Base-by-base conservation (phyloP, 108 stramenopile species). In the Poteriospumella lacustris region DNA sequence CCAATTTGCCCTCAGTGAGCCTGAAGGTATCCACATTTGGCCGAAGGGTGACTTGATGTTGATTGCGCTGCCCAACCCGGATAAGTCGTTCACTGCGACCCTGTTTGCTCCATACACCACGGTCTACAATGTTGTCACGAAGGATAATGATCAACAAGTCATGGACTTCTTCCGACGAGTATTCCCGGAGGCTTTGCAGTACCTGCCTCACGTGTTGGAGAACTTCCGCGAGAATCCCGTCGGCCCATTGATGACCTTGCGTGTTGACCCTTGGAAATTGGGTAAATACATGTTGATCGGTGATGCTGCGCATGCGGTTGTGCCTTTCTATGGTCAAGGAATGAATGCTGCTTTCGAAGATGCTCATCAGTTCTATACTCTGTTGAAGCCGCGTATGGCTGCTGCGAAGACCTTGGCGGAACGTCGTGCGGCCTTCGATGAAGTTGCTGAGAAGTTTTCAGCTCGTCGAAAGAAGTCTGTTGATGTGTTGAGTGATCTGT, bases 281-380 rank as follows among this genome's bases (percentile, higher is more conserved):
- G 31, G 88, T 87, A 0, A 60, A 75, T 43, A 91, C 39, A 83
- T 85, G 19, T 75, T 93, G 42, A 80, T 93, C 2, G 94, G 94
- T n/a, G 94, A 95, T 84, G 87, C 90, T 5, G 86, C 82, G 28
- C 94, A 95, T 79, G 89, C 92, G 0, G 89, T 93, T 73, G 87
- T 90, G 33, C 94, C 94, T 0, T 91, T 91, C 68, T 90, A 90
- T 78, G 94, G 92, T 0, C 91, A 95, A 79, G 94, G 94, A 58
- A 86, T 91, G 77, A 95, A 95, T 77, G 87, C 90, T 0, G 92
- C 89, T 3, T 79, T 93, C 36, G 86, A 89, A 76, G 94, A 95
- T 85, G 91, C 89, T 39, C 81, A 33, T n/a, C 15, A 42, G 12
- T 56, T 73, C 9, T 73, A 26, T 38, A 42, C 26, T 9, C 15